These are phyloP conservation scores for Myxozyma mucilagina DNA, from an alignment of 805 yeast genomes.

Conservation along the genomic window DNA sequence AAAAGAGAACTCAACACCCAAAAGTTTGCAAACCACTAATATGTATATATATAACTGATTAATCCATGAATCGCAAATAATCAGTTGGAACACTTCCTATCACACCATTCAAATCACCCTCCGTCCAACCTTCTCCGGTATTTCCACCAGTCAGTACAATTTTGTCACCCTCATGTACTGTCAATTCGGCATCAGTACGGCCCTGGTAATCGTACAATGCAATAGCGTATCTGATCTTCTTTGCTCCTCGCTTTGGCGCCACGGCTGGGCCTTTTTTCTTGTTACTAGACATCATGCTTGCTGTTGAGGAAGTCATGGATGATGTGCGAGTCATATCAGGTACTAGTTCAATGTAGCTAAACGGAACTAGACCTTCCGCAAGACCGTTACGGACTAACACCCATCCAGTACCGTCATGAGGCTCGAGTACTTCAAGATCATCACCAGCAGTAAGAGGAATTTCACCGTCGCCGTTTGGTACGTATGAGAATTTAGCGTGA, in stretches of 20 bases:
- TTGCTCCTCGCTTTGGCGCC: slow-evolving; percentile 74
- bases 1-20: background rate
- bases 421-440: slow-evolving; percentile 54
- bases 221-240: slow-evolving; percentile 59
- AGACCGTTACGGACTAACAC: slow-evolving; percentile 60
- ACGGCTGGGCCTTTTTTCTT: slow-evolving; percentile 73
- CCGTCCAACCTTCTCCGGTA: slow-evolving; percentile 92
- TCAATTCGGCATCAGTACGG: slow-evolving; percentile 76
- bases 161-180: slow-evolving; percentile 69
- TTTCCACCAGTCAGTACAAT: slow-evolving; percentile 63
- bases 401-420: slow-evolving; percentile 95
- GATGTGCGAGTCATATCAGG: slow-evolving; percentile 25
- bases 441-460: slow-evolving; percentile 63
- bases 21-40: background rate
- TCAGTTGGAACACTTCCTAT: slow-evolving; percentile 37
- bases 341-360: slow-evolving; percentile 60
- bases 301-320: slow-evolving; percentile 30
- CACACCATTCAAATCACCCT: slow-evolving; percentile 50
- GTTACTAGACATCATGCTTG: slow-evolving; percentile 16
- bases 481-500: slow-evolving; percentile 65
- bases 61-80: slow-evolving; percentile 26
- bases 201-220: slow-evolving; percentile 78
- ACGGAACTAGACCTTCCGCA: slow-evolving; percentile 77
- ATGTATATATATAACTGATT: background rate
- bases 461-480: slow-evolving; percentile 76